Percentiles rank a stretch among this genome's conserved stretches.
phyloP scores from a whole-genome alignment of 129 eudicot genomes.

The Arctium minus region DNA sequence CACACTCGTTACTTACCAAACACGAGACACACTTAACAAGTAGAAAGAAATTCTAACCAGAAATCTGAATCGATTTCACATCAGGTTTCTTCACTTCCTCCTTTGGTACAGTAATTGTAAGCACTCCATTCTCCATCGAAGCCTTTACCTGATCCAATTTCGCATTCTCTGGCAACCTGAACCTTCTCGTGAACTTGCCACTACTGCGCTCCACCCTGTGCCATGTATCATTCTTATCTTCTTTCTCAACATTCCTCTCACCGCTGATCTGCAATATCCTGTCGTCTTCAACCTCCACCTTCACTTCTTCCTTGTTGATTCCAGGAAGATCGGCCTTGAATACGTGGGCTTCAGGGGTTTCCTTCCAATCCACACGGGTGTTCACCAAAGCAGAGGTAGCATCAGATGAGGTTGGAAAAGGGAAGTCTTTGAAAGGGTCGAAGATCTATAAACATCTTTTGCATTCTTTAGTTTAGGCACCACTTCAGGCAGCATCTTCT shows the following conservation, averaged over 20 bases:
- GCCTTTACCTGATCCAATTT: conserved; percentile 21
- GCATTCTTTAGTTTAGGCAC: too few species aligned
- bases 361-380: conserved; percentile 40
- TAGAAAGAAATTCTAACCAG: conserved; percentile 12
- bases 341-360: conserved; percentile 19
- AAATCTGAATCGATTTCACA: conserved; percentile 14
- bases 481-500: too few species aligned
- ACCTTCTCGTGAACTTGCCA: conserved; percentile 31
- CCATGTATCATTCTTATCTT: conserved; percentile 29
- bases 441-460: not conserved
- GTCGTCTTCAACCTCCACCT: conserved; percentile 28
- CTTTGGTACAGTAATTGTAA: conserved; percentile 16
- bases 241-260: conserved; percentile 22
- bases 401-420: conserved; percentile 7
- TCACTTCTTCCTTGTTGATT: conserved; percentile 32
- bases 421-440: conserved; percentile 22
- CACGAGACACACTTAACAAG: too few species aligned
- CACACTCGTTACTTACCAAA: not conserved
- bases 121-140: conserved; percentile 22
- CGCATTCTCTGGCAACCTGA: conserved; percentile 23
- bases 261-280: conserved; percentile 29
- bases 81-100: conserved; percentile 18
- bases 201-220: conserved; percentile 32
- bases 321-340: conserved; percentile 30
- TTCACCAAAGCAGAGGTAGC: not conserved